Conservation (phyloP, 441 rosid genomes). For the Gossypium trilobum region DNA sequence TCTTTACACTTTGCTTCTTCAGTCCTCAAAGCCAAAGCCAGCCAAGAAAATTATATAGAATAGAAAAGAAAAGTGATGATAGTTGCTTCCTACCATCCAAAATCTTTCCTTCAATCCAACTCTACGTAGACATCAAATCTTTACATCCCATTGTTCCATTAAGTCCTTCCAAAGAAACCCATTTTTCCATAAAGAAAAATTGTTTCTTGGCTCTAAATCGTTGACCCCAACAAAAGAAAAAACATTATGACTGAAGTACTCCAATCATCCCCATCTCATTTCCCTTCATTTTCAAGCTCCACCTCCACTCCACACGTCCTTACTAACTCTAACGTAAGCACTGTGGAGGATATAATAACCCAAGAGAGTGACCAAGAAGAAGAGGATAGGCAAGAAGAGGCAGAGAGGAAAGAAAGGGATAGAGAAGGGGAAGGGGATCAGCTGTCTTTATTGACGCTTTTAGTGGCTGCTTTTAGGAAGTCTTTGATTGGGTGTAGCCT, state of each 20-base stretch:
- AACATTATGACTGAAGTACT: constrained; percentile 66
- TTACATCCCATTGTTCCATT: constrained; percentile 1
- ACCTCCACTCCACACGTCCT: constrained; percentile 43
- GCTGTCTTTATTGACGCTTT: constrained; percentile 51
- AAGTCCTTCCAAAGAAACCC: not conserved
- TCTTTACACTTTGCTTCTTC: constrained; percentile 31
- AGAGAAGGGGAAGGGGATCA: constrained; percentile 35
- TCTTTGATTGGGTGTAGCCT: constrained; percentile 64
- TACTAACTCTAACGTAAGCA: constrained; percentile 27
- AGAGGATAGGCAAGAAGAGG: constrained; percentile 26
- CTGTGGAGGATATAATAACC: constrained; percentile 17
- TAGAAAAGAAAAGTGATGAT: constrained; percentile 36
- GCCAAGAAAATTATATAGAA: not conserved
- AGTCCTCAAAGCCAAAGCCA: constrained; percentile 26
- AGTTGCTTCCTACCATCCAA: constrained; percentile 56
- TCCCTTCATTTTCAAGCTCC: constrained; percentile 89
- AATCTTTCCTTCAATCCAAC: constrained; percentile 77
- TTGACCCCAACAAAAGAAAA: constrained; percentile 17
- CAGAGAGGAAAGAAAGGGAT: constrained; percentile 41
- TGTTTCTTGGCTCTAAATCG: constrained; percentile 33
- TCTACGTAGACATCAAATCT: constrained; percentile 42
- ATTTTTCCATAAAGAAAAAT: constrained; percentile 19
- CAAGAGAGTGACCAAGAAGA: constrained; percentile 26
- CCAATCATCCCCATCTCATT: constrained; percentile 67
- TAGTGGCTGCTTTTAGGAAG: constrained; percentile 62